Conservation (phyloP, 164 flowering plant species). For the Umbellularia californica region DNA sequence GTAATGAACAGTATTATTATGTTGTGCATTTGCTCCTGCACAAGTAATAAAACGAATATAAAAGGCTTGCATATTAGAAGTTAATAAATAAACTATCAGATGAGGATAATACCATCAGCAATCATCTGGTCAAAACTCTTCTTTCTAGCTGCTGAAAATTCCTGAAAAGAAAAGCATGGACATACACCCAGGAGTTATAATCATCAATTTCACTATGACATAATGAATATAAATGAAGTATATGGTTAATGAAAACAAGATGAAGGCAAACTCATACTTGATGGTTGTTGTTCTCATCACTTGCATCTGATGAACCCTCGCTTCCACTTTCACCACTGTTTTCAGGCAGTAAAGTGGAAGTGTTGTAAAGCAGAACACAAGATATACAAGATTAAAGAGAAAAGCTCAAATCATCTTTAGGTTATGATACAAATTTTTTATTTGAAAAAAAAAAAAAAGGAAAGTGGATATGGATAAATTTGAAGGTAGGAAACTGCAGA, state of each 20-base stretch:
- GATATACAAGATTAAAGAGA: not conserved
- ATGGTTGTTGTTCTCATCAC: conserved; percentile 62
- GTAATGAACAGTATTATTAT: conserved; percentile 24
- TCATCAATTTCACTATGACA: not conserved
- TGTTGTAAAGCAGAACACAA: not conserved
- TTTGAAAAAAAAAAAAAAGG: not conserved
- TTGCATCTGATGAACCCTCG: conserved; percentile 68
- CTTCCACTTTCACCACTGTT: conserved; percentile 80
- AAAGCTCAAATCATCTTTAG: not conserved
- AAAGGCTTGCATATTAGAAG: not conserved
- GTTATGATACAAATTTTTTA: not conserved
- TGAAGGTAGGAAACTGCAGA: conserved; percentile 12
- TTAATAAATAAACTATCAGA: not conserved
- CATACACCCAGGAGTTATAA: not conserved
- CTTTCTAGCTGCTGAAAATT: conserved; percentile 42
- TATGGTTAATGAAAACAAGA: not conserved
- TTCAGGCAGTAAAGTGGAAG: not conserved
- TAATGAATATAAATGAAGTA: not conserved
- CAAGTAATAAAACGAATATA: not conserved
- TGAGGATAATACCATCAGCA: conserved; percentile 56
- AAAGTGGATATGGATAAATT: not conserved
- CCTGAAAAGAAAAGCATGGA: conserved; percentile 33
- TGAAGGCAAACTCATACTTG: conserved; percentile 31
- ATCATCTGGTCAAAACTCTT: conserved; percentile 83
- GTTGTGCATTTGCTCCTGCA: conserved; percentile 63